phyloP scores from a whole-genome alignment of 352 stramenopile genomes.

The Phytophthora fragariaefolia region DNA sequence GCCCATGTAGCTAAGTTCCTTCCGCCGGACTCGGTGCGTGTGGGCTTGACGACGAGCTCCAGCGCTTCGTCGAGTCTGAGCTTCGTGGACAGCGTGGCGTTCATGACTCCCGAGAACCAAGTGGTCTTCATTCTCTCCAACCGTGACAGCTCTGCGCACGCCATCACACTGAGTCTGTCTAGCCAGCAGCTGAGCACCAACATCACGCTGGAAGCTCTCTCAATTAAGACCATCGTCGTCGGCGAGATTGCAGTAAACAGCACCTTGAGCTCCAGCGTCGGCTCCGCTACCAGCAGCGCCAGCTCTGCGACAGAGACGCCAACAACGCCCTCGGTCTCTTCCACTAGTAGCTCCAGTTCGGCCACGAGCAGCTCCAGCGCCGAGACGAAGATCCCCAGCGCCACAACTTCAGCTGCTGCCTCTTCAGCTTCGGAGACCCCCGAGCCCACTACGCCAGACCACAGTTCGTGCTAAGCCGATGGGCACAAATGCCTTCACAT shows the following conservation, averaged over 20 bases:
- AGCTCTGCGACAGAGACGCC: conserved; percentile 19
- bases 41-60: conserved; percentile 39
- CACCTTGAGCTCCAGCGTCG: conserved; percentile 11
- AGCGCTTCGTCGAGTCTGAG: conserved; percentile 36
- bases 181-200: conserved; percentile 43
- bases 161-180: conserved; percentile 46
- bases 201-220: conserved; percentile 49
- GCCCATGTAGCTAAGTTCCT: conserved; percentile 82
- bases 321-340: conserved; percentile 3
- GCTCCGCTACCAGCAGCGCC: conserved; percentile 9
- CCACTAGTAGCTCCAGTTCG: conserved; percentile 12
- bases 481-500: too few species aligned
- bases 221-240: conserved; percentile 59
- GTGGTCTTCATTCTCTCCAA: conserved; percentile 59
- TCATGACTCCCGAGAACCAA: conserved; percentile 56
- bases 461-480: conserved; percentile 30
- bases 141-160: conserved; percentile 48
- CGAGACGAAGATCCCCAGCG: not conserved
- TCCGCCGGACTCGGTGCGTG: conserved; percentile 51
- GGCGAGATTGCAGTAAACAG: conserved; percentile 35
- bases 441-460: conserved; percentile 28
- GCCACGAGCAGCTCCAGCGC: conserved; percentile 4
- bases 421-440: conserved; percentile 19
- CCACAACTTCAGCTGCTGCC: conserved; percentile 11
- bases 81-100: conserved; percentile 57